These are phyloP conservation scores for Phytophthora cajani DNA, from an alignment of 352 stramenopile species.

Conservation along the genomic window DNA sequence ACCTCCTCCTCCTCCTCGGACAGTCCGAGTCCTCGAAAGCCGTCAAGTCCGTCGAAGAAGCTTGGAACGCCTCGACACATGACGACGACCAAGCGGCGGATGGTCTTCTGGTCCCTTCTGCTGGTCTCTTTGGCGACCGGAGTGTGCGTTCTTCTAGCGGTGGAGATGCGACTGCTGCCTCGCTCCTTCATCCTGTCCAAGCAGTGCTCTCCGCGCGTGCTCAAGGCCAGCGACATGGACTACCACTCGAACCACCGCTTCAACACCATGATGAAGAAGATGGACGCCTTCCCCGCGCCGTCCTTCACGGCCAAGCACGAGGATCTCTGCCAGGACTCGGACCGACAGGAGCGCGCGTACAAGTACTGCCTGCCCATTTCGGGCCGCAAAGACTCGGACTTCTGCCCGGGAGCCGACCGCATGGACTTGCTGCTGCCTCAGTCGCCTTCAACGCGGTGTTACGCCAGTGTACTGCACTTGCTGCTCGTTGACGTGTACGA, in stretches of 20 bases:
- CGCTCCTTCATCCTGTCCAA: not conserved
- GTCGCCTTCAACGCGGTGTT: constrained; percentile 34
- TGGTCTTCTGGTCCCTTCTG: not conserved
- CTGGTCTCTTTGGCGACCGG: not conserved
- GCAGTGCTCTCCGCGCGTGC: not conserved
- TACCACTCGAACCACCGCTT: constrained; percentile 7
- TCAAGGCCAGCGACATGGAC: not conserved
- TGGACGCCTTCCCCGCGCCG: not conserved
- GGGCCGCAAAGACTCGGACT: constrained; percentile 42
- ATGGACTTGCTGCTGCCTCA: constrained; percentile 39
- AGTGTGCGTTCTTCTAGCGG: not conserved
- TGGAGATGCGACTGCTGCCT: constrained; percentile 4
- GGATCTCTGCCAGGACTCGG: not conserved
- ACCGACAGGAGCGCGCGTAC: not conserved
- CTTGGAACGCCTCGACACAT: not conserved
- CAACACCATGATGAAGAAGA: constrained; percentile 9
- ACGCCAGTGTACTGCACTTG: constrained; percentile 52
- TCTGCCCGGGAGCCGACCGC: constrained; percentile 45
- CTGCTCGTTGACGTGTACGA: constrained; percentile 57
- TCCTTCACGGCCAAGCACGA: not conserved
- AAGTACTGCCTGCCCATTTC: constrained; percentile 52
- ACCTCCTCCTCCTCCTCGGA: not conserved
- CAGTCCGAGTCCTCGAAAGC: constrained; percentile 3
- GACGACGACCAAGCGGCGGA: not conserved
- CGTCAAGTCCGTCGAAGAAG: not conserved